Conservation (phyloP, 306 rosid species). For the Albizia julibrissin region DNA sequence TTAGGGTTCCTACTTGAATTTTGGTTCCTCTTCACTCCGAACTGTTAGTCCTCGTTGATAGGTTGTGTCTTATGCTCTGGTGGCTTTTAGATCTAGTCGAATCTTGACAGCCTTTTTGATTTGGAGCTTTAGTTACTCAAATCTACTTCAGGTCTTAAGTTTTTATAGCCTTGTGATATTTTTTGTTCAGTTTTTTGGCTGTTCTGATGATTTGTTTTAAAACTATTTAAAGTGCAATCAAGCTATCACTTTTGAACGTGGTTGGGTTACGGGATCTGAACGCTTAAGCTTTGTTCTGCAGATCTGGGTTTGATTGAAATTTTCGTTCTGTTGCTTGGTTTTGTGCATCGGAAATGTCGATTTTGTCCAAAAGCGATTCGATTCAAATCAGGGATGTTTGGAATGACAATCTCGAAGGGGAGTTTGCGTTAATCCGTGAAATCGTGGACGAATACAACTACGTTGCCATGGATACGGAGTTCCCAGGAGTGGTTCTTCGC, state of each 20-base stretch:
- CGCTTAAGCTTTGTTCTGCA: conserved; percentile 33
- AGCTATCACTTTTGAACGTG: neutral
- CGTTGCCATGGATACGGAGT: conserved; percentile 73
- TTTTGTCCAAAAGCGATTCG: conserved; percentile 58
- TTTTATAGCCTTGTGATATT: neutral
- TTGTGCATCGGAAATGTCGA: conserved; percentile 55
- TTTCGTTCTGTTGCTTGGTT: conserved; percentile 34
- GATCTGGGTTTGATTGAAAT: conserved; percentile 55
- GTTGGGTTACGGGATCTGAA: conserved; percentile 16
- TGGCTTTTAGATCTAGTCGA: conserved; percentile 55
- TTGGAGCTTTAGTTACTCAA: conserved; percentile 19
- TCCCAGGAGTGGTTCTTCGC: conserved; percentile 73
- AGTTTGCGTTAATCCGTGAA: conserved; percentile 54
- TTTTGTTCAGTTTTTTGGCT: neutral
- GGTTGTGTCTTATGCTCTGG: neutral
- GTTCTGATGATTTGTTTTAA: neutral
- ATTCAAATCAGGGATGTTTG: conserved; percentile 67
- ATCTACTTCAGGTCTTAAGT: conserved; percentile 44
- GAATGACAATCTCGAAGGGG: conserved; percentile 61
- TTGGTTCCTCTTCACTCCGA: conserved; percentile 11
- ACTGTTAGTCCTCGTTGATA: conserved; percentile 9
- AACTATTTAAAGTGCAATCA: neutral
- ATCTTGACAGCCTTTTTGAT: conserved; percentile 5
- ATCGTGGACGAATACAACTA: conserved; percentile 51
- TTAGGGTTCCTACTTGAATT: conserved; percentile 44